Percentiles rank a stretch among this genome's conserved stretches.
Conservation (phyloP, 2,329 filamentous ascomycete genomes). For the Sphaerulina vaccinii region DNA sequence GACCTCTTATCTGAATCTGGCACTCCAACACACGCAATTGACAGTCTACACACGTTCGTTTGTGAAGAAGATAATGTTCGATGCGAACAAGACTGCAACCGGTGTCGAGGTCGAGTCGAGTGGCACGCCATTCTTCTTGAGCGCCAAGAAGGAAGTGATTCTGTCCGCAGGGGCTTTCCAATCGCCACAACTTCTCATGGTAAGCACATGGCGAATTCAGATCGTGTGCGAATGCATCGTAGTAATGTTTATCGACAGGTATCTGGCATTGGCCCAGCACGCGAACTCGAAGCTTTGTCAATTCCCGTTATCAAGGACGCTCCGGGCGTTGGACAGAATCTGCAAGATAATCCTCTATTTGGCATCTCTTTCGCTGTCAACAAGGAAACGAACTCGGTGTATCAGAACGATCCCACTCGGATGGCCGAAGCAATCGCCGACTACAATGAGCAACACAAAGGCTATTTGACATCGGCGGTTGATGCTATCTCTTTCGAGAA, state of each 20-base stretch:
- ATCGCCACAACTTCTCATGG: conserved; percentile 63
- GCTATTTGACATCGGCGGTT: conserved; percentile 16
- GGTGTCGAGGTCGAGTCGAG: conserved; percentile 21
- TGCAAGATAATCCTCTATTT: conserved; percentile 41
- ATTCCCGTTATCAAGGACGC: conserved; percentile 57
- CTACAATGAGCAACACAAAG: conserved; percentile 19
- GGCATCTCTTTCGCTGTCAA: conserved; percentile 23
- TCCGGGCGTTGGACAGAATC: conserved; percentile 62
- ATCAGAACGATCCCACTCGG: conserved; percentile 17
- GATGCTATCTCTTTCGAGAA: background rate
- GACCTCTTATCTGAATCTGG: conserved; percentile 31
- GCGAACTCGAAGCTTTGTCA: conserved; percentile 49
- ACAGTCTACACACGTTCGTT: conserved; percentile 35
- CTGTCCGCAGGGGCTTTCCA: conserved; percentile 59
- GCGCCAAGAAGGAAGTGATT: conserved; percentile 45
- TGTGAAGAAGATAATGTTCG: conserved; percentile 33
- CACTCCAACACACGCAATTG: conserved; percentile 31
- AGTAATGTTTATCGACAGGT: conserved; percentile 32
- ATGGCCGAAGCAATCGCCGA: conserved; percentile 12
- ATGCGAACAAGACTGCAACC: conserved; percentile 31
- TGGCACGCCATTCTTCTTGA: conserved; percentile 19
- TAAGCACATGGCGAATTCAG: background rate
- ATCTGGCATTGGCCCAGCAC: conserved; percentile 58
- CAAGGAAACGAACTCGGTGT: conserved; percentile 16
- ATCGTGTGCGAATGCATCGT: background rate